Conservation (phyloP, 2,329 filamentous ascomycete species). For the Zasmidium citrigriseum region DNA sequence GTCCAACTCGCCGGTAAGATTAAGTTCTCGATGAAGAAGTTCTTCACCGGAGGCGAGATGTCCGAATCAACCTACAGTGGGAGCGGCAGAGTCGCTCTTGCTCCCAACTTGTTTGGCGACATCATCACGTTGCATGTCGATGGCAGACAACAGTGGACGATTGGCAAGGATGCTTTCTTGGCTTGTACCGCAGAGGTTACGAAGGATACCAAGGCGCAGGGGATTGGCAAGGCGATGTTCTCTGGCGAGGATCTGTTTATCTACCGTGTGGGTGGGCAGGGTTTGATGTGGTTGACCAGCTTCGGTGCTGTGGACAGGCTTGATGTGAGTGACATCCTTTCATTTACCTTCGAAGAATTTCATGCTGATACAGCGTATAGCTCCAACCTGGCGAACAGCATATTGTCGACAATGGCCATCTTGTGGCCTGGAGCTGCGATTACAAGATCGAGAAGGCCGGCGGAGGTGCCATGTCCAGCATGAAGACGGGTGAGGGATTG, state of each 20-base stretch:
- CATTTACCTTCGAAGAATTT: not conserved
- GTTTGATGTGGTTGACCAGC: constrained; percentile 83
- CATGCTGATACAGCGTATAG: constrained; percentile 28
- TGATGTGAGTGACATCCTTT: constrained; percentile 62
- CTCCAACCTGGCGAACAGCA: constrained; percentile 68
- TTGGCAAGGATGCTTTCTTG: constrained; percentile 84
- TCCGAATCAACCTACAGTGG: constrained; percentile 77
- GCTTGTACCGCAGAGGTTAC: constrained; percentile 77
- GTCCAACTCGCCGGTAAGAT: constrained; percentile 76
- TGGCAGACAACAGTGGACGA: constrained; percentile 74
- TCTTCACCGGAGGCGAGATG: constrained; percentile 77
- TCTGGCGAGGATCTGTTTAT: constrained; percentile 87
- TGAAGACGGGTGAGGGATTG: constrained; percentile 78
- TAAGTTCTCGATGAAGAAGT: constrained; percentile 85
- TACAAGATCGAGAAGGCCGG: constrained; percentile 88
- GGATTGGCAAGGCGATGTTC: constrained; percentile 85
- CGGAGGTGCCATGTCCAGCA: constrained; percentile 82
- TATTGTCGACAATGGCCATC: constrained; percentile 65
- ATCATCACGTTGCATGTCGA: constrained; percentile 74
- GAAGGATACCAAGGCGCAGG: constrained; percentile 78
- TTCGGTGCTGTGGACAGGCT: constrained; percentile 92
- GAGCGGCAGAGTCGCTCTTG: constrained; percentile 82
- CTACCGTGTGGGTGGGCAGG: constrained; percentile 76
- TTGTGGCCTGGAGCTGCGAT: constrained; percentile 94
- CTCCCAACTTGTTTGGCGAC: constrained; percentile 76